phyloP scores from a whole-genome alignment of 1,284 basidiomycete species.

The Ustilago trichophora region DNA sequence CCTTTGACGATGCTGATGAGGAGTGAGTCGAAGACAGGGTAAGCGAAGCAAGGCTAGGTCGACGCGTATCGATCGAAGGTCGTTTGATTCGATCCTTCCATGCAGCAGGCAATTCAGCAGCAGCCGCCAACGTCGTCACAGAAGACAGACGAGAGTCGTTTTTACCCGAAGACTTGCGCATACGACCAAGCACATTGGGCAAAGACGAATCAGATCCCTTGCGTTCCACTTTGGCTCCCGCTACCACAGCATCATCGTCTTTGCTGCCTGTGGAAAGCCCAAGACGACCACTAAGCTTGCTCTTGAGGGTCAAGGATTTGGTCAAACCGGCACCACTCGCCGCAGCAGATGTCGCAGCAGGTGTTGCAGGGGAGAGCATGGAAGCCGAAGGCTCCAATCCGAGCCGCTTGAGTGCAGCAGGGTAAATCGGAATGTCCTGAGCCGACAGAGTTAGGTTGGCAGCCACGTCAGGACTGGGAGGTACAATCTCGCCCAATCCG shows the following conservation, averaged over 20 bases:
- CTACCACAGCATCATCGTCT: too few species aligned
- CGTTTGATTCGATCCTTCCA: slow-evolving; percentile 35
- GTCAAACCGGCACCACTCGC: neutral
- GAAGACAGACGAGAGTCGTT: too few species aligned
- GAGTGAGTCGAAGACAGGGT: too few species aligned
- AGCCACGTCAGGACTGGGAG: slow-evolving; percentile 20
- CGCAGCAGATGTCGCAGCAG: neutral
- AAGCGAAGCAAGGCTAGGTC: slow-evolving; percentile 25
- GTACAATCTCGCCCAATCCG: slow-evolving; percentile 38
- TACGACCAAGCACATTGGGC: slow-evolving; percentile 5
- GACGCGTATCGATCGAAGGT: slow-evolving; percentile 15
- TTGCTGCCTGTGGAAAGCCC: slow-evolving; percentile 1
- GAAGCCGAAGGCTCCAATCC: slow-evolving; percentile 13
- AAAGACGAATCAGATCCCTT: slow-evolving; percentile 15
- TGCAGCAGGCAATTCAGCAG: slow-evolving; percentile 31
- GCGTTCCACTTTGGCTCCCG: slow-evolving; percentile 1
- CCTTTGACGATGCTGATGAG: slow-evolving; percentile 1
- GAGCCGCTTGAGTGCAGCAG: slow-evolving; percentile 12
- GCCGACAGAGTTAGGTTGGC: neutral
- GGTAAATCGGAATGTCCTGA: slow-evolving; percentile 7
- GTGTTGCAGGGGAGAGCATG: too few species aligned
- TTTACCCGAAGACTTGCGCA: slow-evolving; percentile 10
- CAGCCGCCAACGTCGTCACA: too few species aligned
- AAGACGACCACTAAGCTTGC: slow-evolving; percentile 26
- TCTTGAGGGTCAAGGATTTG: slow-evolving; percentile 10